Percentiles rank a stretch among this genome's conserved stretches.
These are phyloP conservation scores for Puccinellia tenuiflora DNA, from an alignment of 176 grass and related monocot genomes.

Conservation along the genomic window DNA sequence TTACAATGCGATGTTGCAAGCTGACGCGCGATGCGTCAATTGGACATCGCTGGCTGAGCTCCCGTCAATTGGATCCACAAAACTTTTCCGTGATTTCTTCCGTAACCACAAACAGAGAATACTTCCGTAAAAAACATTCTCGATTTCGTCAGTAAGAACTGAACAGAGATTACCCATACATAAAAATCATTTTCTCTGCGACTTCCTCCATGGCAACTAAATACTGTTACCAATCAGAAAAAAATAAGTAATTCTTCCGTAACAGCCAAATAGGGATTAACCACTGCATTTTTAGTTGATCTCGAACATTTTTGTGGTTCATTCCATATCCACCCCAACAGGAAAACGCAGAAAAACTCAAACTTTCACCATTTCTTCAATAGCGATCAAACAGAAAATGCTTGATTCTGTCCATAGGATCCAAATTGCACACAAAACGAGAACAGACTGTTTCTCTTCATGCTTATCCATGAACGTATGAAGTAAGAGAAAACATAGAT, in stretches of 20 bases:
- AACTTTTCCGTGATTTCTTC: too few relatives aligned
- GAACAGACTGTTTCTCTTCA: neutral
- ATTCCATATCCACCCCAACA: neutral
- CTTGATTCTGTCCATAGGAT: neutral
- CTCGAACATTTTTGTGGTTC: neutral
- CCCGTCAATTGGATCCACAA: too few relatives aligned
- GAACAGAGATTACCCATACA: too few relatives aligned
- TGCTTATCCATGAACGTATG: neutral
- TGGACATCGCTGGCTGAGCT: too few relatives aligned
- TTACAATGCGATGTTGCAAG: too few relatives aligned
- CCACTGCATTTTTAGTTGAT: neutral
- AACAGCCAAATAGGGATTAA: neutral
- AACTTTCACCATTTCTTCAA: neutral
- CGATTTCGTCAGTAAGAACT: too few relatives aligned
- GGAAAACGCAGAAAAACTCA: neutral
- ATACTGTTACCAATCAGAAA: neutral
- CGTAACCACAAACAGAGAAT: too few relatives aligned
- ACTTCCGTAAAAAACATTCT: too few relatives aligned
- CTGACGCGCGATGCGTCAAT: too few relatives aligned
- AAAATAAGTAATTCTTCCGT: neutral
- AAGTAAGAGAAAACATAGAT: neutral
- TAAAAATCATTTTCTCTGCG: too few relatives aligned
- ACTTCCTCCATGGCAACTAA: neutral
- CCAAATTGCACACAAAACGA: neutral
- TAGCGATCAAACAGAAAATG: neutral